A percentile compares a stretch with the other conserved stretches of the same genome.
These are phyloP conservation scores for Cladosporium sp. DNA, from an alignment of 2,329 filamentous ascomycete genomes.

Conservation along the genomic window DNA sequence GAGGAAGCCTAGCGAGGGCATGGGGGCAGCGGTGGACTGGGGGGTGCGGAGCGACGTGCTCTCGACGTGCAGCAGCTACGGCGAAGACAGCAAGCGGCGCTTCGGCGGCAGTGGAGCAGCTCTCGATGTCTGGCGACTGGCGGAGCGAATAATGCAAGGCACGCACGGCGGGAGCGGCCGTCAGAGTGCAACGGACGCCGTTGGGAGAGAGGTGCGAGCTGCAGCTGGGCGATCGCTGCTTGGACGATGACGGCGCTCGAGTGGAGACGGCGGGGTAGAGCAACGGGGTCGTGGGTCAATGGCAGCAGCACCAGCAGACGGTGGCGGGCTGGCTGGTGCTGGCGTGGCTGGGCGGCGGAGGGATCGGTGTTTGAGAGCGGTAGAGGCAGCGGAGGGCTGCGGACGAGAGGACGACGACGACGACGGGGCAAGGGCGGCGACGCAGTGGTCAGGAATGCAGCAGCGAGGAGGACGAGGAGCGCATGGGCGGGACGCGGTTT, in stretches of 20 bases:
- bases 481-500: background rate
- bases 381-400: background rate
- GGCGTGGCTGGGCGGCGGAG: background rate
- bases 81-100: slow-evolving; percentile 1
- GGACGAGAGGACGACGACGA: background rate
- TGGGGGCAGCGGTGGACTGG: slow-evolving; percentile 38
- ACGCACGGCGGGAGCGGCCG: slow-evolving; percentile 10
- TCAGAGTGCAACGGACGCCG: slow-evolving; percentile 1
- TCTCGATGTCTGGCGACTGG: background rate
- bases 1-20: slow-evolving; percentile 94
- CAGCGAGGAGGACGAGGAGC: background rate
- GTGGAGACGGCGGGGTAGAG: slow-evolving; percentile 13
- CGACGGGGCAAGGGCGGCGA: no score
- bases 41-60: slow-evolving; percentile 14
- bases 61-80: slow-evolving; percentile 9
- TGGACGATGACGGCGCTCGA: slow-evolving; percentile 3
- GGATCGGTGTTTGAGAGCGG: background rate
- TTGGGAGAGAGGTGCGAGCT: background rate
- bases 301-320: background rate
- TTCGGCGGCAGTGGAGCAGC: slow-evolving; percentile 9
- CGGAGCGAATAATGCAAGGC: slow-evolving; percentile 13
- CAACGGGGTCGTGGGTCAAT: slow-evolving; percentile 3
- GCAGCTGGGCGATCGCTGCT: slow-evolving; percentile 5
- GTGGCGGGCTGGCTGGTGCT: background rate
- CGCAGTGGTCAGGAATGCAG: slow-evolving; percentile 3